These are phyloP conservation scores for Cicer judaicum DNA, from an alignment of 306 rosid species.

Conservation along the genomic window DNA sequence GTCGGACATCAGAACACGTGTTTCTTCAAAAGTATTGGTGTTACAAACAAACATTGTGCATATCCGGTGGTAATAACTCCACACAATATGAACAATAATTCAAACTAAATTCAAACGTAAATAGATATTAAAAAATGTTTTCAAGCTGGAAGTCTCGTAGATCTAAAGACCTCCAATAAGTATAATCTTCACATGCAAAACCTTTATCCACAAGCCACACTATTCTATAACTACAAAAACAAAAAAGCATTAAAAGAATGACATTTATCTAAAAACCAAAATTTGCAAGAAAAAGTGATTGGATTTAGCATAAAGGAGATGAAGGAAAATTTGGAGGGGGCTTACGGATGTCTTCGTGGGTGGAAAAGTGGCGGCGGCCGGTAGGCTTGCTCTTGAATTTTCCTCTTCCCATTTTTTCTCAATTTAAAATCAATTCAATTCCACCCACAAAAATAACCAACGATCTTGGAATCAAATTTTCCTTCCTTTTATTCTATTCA, in stretches of 20 bases:
- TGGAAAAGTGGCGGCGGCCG: conserved; percentile 92
- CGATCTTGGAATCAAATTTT: conserved; percentile 38
- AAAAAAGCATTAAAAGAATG: neutral
- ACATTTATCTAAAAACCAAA: conserved; percentile 29
- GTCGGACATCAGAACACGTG: too few relatives aligned
- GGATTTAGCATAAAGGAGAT: neutral
- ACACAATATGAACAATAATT: neutral
- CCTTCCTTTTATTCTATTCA: conserved; percentile 26
- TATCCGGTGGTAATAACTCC: neutral
- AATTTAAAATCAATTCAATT: conserved; percentile 32
- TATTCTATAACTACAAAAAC: neutral
- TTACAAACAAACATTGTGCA: too few relatives aligned
- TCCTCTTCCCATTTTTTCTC: conserved; percentile 79
- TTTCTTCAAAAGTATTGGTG: too few relatives aligned
- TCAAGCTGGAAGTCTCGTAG: conserved; percentile 15
- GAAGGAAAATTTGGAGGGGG: neutral
- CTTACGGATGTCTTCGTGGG: conserved; percentile 83
- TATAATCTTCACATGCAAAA: neutral
- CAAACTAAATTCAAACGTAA: conserved; percentile 32
- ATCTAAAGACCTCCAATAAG: conserved; percentile 40
- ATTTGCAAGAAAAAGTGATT: conserved; percentile 24
- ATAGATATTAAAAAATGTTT: neutral
- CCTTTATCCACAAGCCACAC: neutral
- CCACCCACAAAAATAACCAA: conserved; percentile 19
- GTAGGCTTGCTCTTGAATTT: conserved; percentile 94